Percentiles rank a stretch among this genome's conserved stretches.
Evolutionary conservation across 176 grass and related monocot genomes (phyloP).

Genomic region (Triticum dicoccoides): DNA sequence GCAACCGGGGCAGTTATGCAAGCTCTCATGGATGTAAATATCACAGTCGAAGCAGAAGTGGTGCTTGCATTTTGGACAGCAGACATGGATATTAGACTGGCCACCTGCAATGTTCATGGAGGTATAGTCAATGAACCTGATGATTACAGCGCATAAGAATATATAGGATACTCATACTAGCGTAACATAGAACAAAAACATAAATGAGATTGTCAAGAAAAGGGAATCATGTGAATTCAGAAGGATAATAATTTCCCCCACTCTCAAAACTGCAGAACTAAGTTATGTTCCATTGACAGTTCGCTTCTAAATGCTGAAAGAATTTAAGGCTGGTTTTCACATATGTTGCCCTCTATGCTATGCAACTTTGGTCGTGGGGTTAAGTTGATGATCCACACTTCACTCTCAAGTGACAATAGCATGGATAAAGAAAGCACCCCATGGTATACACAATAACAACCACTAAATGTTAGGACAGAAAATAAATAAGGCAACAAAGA

Average conservation of each 20-base stretch:
- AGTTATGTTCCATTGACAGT: background rate
- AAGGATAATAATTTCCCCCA: background rate
- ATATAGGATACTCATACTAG: background rate
- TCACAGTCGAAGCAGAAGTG: conserved; percentile 95
- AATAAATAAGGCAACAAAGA: background rate
- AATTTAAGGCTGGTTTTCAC: background rate
- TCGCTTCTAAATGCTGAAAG: background rate
- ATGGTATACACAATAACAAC: background rate
- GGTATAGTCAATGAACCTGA: conserved; percentile 15
- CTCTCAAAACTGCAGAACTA: background rate
- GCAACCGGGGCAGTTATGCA: conserved; percentile 96
- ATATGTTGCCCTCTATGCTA: background rate
- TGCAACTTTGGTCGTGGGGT: background rate
- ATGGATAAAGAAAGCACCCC: background rate
- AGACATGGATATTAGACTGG: conserved; percentile 50
- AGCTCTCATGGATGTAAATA: conserved; percentile 97
- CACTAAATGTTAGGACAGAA: background rate
- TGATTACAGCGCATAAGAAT: background rate
- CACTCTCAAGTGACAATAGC: background rate
- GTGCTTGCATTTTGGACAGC: conserved; percentile 85
- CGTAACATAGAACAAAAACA: background rate
- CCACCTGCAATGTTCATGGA: conserved; percentile 41
- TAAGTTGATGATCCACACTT: background rate
- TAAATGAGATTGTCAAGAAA: background rate
- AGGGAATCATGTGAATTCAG: background rate